Base-by-base conservation (phyloP, 225 moss, liverwort and hornwort species). In the Polytrichum formosum region DNA sequence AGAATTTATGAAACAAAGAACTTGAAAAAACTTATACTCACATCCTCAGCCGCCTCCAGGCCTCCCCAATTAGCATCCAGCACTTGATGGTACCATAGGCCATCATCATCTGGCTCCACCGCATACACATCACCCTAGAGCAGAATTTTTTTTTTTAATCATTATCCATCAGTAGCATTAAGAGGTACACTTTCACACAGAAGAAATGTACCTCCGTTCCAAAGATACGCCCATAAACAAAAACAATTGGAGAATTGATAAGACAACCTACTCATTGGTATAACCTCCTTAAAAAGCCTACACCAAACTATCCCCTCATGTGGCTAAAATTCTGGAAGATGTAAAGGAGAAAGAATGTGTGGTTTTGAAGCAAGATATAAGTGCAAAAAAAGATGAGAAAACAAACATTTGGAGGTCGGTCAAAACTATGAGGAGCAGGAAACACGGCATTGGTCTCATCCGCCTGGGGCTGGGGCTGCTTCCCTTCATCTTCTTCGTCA, bases 11-110 rank as follows among this genome's bases (percentile, higher is more conserved):
- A 77, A 72, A 73, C 37, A 54, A 10, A 68, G 59, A 2, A 31
- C 9, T 54, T 21, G 9, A 7, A 78, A 26, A 61, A 76, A 64
- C 33, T 61, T n/a, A 62, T 26, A 88, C 75, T 81, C 88, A 94
- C 92, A 80, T 91, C 96, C 31, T 85, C 78, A 8, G 77, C 81
- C 64, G 90, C 88, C 58, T 92, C 91, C 66, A 87, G 73, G 69
- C 79, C 91, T 63, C 93, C 91, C 96, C 96, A 96, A 75, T 93
- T 85, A 37, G 96, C 83, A 87, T 96, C 96, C 78, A 96, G 76
- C 71, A 93, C 83, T 79, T 91, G 96, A 75, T 91, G 93, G 80
- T 88, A 88, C 96, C 96, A 96, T 30, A 96, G 85, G 74, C 93
- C 91, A 83, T 96, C 91, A 64, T 87, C 82, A 67, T 96, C 96